A percentile compares a stretch with the other conserved stretches of the same genome.
phyloP scores from a whole-genome alignment of 352 stramenopile genomes.

The Globisporangium acanthophoron region DNA sequence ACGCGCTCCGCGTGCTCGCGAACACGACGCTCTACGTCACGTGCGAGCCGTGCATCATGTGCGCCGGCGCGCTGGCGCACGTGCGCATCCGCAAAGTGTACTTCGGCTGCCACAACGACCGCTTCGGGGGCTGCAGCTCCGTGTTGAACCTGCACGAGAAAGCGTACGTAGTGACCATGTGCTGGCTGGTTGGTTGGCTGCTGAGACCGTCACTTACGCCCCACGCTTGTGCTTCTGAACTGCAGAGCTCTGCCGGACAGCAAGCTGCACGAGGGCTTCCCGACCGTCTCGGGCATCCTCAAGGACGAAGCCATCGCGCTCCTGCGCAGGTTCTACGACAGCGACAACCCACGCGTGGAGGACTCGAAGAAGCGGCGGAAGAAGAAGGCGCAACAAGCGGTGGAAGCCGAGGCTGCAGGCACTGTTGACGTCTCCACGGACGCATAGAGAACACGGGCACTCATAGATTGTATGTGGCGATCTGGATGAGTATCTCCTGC shows the following conservation, averaged over 20 bases:
- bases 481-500: constrained; percentile 2
- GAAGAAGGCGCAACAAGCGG: constrained; percentile 18
- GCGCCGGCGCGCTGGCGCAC: constrained; percentile 78
- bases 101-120: constrained; percentile 91
- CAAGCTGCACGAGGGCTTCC: constrained; percentile 50
- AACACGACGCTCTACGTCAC: constrained; percentile 85
- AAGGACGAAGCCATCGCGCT: constrained; percentile 82
- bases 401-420: constrained; percentile 3
- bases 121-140: constrained; percentile 90
- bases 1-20: constrained; percentile 38
- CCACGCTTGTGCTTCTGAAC: neutral
- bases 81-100: constrained; percentile 72
- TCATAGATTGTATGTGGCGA: too few relatives aligned
- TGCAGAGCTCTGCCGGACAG: constrained; percentile 32
- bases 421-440: neutral
- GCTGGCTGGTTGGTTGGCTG: neutral
- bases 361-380: constrained; percentile 80
- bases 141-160: constrained; percentile 81
- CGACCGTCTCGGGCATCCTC: constrained; percentile 62
- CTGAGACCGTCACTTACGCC: neutral
- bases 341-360: constrained; percentile 81
- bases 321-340: constrained; percentile 87
- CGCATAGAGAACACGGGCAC: neutral
- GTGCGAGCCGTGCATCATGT: constrained; percentile 95
- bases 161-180: constrained; percentile 17